Base-by-base conservation (phyloP, 495 filamentous ascomycete genomes). In the Penicillium arizonense region DNA sequence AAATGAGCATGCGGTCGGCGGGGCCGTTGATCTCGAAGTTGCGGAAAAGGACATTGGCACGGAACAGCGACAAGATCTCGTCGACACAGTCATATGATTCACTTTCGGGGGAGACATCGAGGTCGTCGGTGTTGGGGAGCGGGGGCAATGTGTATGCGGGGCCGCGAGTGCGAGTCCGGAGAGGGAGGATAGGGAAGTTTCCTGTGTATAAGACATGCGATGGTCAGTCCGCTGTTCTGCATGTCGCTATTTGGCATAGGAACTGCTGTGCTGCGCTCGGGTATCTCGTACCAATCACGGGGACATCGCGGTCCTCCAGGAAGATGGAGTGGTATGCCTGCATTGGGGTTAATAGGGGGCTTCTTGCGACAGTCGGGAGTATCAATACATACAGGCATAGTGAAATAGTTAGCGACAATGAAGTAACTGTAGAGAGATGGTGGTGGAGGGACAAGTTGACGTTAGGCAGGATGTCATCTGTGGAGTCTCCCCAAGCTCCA, bases 21-120 rank as follows among this genome's bases (percentile, higher is more conserved):
- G 91, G 89, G 14, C 94, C 94, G 67, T 96, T 91, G 82, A 97
- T 96, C 79, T 97, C 95, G 66, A 98, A 98, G 79, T 98, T 98
- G 59, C 95, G 88, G 79, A 98, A 98, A 66, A 98, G 86, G 36
- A 94, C 97, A 77, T 98, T 97, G 68, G 95, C 93, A 45, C 94
- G 89, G 82, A 97, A 98, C 26, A 97, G 83, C 3, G 83, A 85
- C 43, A 98, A 81, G 26, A 92, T 86, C 74, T 98, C 94, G 73
- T 98, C 94, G 8, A 97, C 80, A 47, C 91, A 86, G 78, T 98
- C 94, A 77, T 97, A 97, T 56, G 85, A 87, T 66, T 94, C 88
- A 69, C 82, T 85, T 64, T 91, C 87, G 33, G 89, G 83, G 69
- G 96, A 86, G 56, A 96, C 84, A 42, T 85, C 84, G 52, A 83